These are phyloP conservation scores for Fusarium clavum DNA, from an alignment of 2,329 filamentous ascomycete genomes.

Conservation along the genomic window DNA sequence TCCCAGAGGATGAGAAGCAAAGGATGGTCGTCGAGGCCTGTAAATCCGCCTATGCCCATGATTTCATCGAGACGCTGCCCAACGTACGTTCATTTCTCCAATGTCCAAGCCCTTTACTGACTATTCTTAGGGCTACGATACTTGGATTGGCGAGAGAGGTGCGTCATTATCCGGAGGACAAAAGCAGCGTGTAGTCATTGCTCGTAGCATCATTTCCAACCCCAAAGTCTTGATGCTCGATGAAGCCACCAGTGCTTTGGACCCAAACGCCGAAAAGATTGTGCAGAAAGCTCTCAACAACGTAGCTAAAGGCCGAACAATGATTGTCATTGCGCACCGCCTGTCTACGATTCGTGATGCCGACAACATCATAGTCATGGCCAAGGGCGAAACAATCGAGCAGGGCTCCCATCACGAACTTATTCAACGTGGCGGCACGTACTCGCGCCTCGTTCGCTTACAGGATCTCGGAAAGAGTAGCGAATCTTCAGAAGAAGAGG, in stretches of 20 bases:
- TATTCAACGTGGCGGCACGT: constrained; percentile 60
- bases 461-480: constrained; percentile 53
- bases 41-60: constrained; percentile 63
- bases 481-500: constrained; percentile 21
- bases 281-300: constrained; percentile 69
- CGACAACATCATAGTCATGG: constrained; percentile 74
- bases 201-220: constrained; percentile 72
- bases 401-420: constrained; percentile 71
- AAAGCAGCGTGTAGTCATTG: constrained; percentile 74
- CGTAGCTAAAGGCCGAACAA: constrained; percentile 68
- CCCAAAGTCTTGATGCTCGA: constrained; percentile 74
- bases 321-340: constrained; percentile 73
- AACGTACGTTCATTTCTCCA: constrained; percentile 15
- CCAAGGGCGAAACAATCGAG: constrained; percentile 69
- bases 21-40: constrained; percentile 61
- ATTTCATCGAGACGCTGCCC: constrained; percentile 64
- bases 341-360: constrained; percentile 70
- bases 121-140: constrained; percentile 64
- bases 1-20: constrained; percentile 57
- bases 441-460: constrained; percentile 61
- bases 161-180: constrained; percentile 75
- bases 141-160: constrained; percentile 72
- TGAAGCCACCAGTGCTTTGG: constrained; percentile 73
- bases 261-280: constrained; percentile 59
- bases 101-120: neutral